These are phyloP conservation scores for Neofusicoccum ribis DNA, from an alignment of 2,329 filamentous ascomycete species.

Conservation along the genomic window DNA sequence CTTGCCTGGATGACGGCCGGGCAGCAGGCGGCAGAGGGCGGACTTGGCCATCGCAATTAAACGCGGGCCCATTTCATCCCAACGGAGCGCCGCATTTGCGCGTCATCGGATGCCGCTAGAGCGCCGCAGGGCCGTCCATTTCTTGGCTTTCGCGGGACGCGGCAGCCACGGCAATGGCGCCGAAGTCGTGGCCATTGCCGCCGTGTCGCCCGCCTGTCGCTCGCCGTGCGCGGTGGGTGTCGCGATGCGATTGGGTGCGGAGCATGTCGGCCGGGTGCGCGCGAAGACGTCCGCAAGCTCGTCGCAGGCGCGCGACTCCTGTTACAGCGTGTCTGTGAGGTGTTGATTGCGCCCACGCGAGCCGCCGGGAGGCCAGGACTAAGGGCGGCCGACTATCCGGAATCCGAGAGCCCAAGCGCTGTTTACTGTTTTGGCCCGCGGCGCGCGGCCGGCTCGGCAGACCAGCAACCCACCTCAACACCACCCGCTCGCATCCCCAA, in stretches of 20 bases:
- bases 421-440: not conserved
- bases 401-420: not conserved
- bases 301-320: not conserved
- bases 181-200: conserved; percentile 1
- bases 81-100: not conserved
- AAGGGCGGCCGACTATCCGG: not conserved
- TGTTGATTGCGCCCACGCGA: not conserved
- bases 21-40: not conserved
- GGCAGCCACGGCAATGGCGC: not conserved
- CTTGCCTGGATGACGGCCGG: too few relatives aligned
- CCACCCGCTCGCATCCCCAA: not conserved
- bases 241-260: not conserved
- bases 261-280: not conserved
- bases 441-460: too few relatives aligned
- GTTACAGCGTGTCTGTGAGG: not conserved
- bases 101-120: not conserved
- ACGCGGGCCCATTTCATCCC: conserved; percentile 3
- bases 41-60: conserved; percentile 13
- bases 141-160: conserved; percentile 1
- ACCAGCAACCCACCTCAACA: not conserved
- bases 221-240: not conserved
- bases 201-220: not conserved
- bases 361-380: not conserved
- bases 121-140: not conserved
- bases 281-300: not conserved